These are phyloP conservation scores for Lentinula raphanica DNA, from an alignment of 768 basidiomycete species.

Conservation along the genomic window DNA sequence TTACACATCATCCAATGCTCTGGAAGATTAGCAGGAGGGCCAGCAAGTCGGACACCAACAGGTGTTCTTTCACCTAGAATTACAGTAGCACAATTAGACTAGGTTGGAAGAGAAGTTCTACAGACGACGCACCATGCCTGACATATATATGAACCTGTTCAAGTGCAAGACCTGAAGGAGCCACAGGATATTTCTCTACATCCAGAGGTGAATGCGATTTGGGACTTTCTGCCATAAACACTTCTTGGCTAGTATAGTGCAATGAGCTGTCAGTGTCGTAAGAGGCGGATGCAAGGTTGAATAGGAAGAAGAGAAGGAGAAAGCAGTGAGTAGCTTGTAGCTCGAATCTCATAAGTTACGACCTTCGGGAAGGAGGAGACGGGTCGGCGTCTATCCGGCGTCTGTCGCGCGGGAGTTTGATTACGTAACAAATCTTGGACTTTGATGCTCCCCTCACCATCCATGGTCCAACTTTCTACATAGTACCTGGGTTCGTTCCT, in stretches of 20 bases:
- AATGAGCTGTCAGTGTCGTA: background rate
- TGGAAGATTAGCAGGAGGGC: slow-evolving; percentile 59
- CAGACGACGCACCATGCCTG: slow-evolving; percentile 53
- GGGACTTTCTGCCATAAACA: slow-evolving; percentile 31
- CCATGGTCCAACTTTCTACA: too few relatives aligned
- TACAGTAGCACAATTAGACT: background rate
- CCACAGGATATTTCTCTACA: slow-evolving; percentile 52
- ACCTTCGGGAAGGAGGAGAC: background rate
- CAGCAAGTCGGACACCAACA: slow-evolving; percentile 60
- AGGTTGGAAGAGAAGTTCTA: slow-evolving; percentile 5
- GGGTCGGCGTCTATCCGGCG: background rate
- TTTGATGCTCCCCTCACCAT: too few relatives aligned
- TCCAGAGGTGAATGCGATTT: slow-evolving; percentile 44
- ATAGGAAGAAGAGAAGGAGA: background rate
- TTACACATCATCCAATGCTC: slow-evolving; percentile 67
- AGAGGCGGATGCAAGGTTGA: background rate
- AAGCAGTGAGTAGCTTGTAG: background rate
- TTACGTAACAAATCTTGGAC: too few relatives aligned
- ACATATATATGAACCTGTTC: slow-evolving; percentile 74
- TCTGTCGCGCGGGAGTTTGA: background rate
- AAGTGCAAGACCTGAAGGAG: slow-evolving; percentile 50
- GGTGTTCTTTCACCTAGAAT: slow-evolving; percentile 69
- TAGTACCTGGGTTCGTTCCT: too few relatives aligned
- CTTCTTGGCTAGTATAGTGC: slow-evolving; percentile 20
- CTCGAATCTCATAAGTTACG: background rate